phyloP scores from a whole-genome alignment of 139 green algal genomes.

The Pseudopediastrum boryanum region DNA sequence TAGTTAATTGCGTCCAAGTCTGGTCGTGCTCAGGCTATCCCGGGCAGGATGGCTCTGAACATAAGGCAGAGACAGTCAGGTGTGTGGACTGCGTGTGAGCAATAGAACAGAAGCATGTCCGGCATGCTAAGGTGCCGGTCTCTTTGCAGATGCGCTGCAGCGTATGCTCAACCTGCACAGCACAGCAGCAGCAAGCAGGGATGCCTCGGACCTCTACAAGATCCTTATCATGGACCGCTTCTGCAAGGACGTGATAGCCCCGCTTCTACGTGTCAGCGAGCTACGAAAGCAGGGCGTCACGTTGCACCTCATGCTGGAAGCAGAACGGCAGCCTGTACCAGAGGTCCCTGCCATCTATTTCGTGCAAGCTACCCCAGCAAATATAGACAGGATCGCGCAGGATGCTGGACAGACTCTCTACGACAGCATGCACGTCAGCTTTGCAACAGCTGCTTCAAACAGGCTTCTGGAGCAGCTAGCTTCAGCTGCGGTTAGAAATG shows the following conservation, averaged over 20 bases:
- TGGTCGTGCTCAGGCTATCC: too few relatives aligned
- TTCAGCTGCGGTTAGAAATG: conserved; percentile 64
- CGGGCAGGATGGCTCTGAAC: conserved; percentile 86
- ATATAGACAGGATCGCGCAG: conserved; percentile 73
- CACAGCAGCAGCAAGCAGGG: conserved; percentile 27
- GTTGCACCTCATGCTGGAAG: conserved; percentile 90
- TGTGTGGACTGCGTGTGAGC: conserved; percentile 23
- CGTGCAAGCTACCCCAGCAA: conserved; percentile 71
- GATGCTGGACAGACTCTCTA: conserved; percentile 87
- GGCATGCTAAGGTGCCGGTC: not conserved
- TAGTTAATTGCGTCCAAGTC: too few relatives aligned
- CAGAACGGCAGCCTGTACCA: conserved; percentile 89
- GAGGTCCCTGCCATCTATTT: conserved; percentile 98
- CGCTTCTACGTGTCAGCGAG: conserved; percentile 90
- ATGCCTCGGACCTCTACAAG: conserved; percentile 84
- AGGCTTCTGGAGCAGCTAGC: conserved; percentile 86
- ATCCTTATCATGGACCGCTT: conserved; percentile 94
- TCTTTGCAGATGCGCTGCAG: conserved; percentile 51
- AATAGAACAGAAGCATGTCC: not conserved
- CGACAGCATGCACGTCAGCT: conserved; percentile 94
- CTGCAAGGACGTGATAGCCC: conserved; percentile 91
- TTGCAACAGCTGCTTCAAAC: conserved; percentile 72
- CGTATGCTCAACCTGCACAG: conserved; percentile 55
- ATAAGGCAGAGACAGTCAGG: conserved; percentile 76
- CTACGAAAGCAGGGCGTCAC: conserved; percentile 94